Evolutionary conservation across 306 rosid genomes (phyloP).

Genomic region (Lablab purpureus): DNA sequence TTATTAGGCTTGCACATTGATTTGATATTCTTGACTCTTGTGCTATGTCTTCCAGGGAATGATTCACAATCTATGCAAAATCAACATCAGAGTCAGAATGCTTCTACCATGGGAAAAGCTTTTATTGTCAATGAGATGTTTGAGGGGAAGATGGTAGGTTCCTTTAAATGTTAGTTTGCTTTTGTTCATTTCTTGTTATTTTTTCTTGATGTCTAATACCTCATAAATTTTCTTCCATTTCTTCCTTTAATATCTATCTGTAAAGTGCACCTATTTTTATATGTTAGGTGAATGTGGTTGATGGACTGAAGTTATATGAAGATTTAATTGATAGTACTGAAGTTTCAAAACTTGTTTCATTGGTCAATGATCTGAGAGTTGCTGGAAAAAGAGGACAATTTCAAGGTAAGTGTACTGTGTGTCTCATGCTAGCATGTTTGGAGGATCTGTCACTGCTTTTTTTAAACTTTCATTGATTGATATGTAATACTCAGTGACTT

Average conservation of each 20-base stretch:
- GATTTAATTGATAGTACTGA: conserved; percentile 57
- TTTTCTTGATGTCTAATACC: conserved; percentile 1
- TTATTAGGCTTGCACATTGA: neutral
- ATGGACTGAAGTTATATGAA: conserved; percentile 74
- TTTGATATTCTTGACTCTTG: neutral
- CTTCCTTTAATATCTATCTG: conserved; percentile 9
- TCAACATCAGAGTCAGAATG: conserved; percentile 58
- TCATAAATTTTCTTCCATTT: neutral
- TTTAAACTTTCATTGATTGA: neutral
- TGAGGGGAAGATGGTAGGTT: conserved; percentile 79
- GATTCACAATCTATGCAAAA: conserved; percentile 53
- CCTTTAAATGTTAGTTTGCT: conserved; percentile 38
- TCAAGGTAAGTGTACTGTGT: conserved; percentile 58
- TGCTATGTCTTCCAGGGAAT: conserved; percentile 58
- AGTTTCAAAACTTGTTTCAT: conserved; percentile 61
- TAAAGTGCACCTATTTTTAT: conserved; percentile 30
- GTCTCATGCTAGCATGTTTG: conserved; percentile 1
- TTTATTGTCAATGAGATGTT: conserved; percentile 65
- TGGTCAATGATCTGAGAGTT: conserved; percentile 71
- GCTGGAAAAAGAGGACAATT: conserved; percentile 71
- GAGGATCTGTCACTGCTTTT: neutral
- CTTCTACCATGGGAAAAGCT: conserved; percentile 59
- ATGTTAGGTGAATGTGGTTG: conserved; percentile 71
- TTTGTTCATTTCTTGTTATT: conserved; percentile 28
- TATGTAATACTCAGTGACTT: neutral